These are phyloP conservation scores for Hypseocharis bilobata DNA, from an alignment of 441 rosid genomes.

Conservation along the genomic window DNA sequence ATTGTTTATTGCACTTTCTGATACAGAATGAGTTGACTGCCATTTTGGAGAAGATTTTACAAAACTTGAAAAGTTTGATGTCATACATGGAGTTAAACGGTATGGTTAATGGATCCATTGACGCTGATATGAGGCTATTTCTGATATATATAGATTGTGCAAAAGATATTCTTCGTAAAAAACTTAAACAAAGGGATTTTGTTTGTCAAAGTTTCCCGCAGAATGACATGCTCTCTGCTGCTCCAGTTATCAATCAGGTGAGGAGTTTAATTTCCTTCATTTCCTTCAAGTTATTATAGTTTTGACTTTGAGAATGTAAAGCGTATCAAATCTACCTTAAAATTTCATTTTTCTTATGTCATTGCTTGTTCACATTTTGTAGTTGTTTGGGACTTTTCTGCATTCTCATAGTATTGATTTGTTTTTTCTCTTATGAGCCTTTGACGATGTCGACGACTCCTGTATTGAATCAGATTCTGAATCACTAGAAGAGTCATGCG, in stretches of 20 bases:
- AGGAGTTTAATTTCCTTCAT: constrained; percentile 8
- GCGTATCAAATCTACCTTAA: neutral
- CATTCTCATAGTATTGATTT: too few relatives aligned
- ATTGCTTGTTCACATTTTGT: neutral
- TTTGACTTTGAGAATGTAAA: neutral
- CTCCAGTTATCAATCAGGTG: constrained; percentile 40
- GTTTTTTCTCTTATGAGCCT: too few relatives aligned
- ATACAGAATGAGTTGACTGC: constrained; percentile 40
- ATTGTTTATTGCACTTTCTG: constrained; percentile 48
- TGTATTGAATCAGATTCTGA: too few relatives aligned
- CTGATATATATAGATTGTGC: constrained; percentile 39
- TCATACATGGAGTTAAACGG: constrained; percentile 28
- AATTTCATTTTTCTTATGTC: neutral
- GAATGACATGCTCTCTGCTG: constrained; percentile 27
- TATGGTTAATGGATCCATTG: constrained; percentile 28
- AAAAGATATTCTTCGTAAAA: constrained; percentile 25
- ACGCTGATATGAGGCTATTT: constrained; percentile 37
- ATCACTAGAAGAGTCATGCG: too few relatives aligned
- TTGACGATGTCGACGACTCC: too few relatives aligned
- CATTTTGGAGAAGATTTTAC: constrained; percentile 48
- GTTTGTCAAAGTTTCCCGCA: constrained; percentile 30
- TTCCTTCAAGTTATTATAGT: constrained; percentile 1
- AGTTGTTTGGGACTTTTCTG: neutral
- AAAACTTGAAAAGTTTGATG: constrained; percentile 41
- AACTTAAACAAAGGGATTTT: constrained; percentile 22